Base-by-base conservation (phyloP, 2,329 filamentous ascomycete genomes). In the Ampelomyces quisqualis region DNA sequence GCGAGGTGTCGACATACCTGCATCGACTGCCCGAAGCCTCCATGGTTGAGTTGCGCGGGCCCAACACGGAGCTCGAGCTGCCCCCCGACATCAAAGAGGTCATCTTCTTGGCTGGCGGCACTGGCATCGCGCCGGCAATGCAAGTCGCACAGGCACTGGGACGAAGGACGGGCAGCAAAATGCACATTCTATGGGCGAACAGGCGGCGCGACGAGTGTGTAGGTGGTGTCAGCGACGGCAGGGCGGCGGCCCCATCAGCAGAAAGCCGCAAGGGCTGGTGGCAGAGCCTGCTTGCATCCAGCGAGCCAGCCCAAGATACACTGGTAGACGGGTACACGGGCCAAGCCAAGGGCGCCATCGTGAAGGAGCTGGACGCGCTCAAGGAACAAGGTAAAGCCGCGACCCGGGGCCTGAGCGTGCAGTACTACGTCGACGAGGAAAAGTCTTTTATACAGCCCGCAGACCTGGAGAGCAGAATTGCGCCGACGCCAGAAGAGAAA, bases 31-130 rank as follows among this genome's bases (percentile, higher is more conserved):
- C 73, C 1, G 70, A 79, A 2, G 83, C 85, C 0, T 75, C 82
- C 4, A 73, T 76, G 4, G 74, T 97, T 29, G 84, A 89, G 63
- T 69, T 96, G 28, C 79, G 93, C 28, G 91, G 93, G 0, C 90
- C 91, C 3, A 81, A 86, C 53, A 66, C 80, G 1, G 88, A 91
- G 32, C 88, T 84, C 47, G 67, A 73, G 15, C 66, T 86, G 5
- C 77, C 80, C 4, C 60, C 61, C 14, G 67, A 77, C 40, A 74
- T 79, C 18, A 67, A 71, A 34, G 73, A 78, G 44, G 75, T 96
- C 2, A 73, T 96, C 2, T 95, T 97, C 60, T 72, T 97, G 15
- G 93, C 90, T 1, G 93, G 90, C 2, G 93, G 93, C 0, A 98
- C 93, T 0, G 91, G 93, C 1, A 86, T 98, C 55, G 90, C 89